These are phyloP conservation scores for Gardenia jasminoides DNA, from an alignment of 257 asterid genomes.

Conservation along the genomic window DNA sequence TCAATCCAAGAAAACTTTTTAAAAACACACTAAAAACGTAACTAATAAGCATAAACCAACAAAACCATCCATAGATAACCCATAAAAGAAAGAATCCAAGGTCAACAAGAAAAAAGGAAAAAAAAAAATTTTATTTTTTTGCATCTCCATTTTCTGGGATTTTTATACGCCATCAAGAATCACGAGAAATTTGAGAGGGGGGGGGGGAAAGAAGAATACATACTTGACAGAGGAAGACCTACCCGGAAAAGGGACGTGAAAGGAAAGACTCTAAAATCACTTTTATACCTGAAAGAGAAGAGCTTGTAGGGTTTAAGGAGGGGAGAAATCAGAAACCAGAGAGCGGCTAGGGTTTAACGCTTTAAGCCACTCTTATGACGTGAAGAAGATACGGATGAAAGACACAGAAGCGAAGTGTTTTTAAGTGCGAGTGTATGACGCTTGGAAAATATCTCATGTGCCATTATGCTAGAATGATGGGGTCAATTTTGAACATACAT, in stretches of 20 bases:
- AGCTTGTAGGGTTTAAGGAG: constrained; percentile 16
- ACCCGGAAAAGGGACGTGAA: too few relatives aligned
- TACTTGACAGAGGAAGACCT: background rate
- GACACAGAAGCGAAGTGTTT: too few relatives aligned
- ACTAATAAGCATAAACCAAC: background rate
- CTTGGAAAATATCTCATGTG: too few relatives aligned
- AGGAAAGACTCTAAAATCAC: background rate
- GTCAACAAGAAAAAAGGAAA: background rate
- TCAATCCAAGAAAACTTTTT: background rate
- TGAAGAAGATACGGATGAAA: background rate
- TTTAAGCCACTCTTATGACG: constrained; percentile 11
- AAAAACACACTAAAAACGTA: background rate
- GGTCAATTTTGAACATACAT: background rate
- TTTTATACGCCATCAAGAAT: background rate
- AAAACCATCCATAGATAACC: background rate
- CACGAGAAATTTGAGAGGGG: background rate
- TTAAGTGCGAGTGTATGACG: too few relatives aligned
- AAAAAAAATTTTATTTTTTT: background rate
- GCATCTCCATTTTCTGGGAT: background rate
- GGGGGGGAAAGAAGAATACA: background rate
- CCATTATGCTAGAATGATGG: background rate
- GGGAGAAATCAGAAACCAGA: background rate
- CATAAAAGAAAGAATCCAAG: background rate
- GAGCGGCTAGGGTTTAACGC: constrained; percentile 36
- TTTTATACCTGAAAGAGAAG: constrained; percentile 4